Evolutionary conservation across 2,329 filamentous ascomycete species (phyloP), one percentile per base, ranked within the genome.

Genomic region (Fusarium secorum): DNA sequence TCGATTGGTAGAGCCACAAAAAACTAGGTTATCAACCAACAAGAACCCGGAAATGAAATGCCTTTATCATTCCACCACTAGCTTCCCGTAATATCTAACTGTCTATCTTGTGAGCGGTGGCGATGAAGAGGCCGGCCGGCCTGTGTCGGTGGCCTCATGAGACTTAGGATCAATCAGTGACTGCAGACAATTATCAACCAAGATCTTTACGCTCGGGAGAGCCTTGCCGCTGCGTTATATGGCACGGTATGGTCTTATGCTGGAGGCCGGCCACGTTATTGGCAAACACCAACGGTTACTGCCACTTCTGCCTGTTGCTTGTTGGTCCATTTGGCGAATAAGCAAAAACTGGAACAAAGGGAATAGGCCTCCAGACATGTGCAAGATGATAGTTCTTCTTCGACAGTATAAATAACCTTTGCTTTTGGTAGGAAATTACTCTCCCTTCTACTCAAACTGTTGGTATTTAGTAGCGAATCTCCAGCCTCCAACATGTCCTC

Each of bases 61-160:
- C 4, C 9, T 11, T 10, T 2, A 7, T 18, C 15, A n/a, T n/a
- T 11, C 4, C 4, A n/a, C 7, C 18, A 3, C 4, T 10, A 20
- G 18, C 2, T 8, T 11, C 13, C 15, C 22, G 24, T 17, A 6
- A 5, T 28, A 26, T 6, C 4, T 14, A 5, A 41, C 8, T 20
- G n/a, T 24, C 28, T 17, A 13, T 44, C 2, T 13, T n/a, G 7
- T 18, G 11, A 33, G 10, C 20, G 0, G 38, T 39, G 33, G 48
- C 42, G 18, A n/a, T 36, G 57, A 48, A n/a, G 32, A 15, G 24
- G 38, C 46, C 17, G 30, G 24, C 5, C 9, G 38, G 48, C 39
- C 57, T 45, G 20, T 44, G 8, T 6, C 36, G 13, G 24, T 26
- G 32, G 17, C 39, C 49, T 18, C 18, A 15, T 42, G 15, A 24